A percentile compares a stretch with the other conserved stretches of the same genome.
phyloP scores from a whole-genome alignment of 306 rosid species.

The Rosa multiflora region DNA sequence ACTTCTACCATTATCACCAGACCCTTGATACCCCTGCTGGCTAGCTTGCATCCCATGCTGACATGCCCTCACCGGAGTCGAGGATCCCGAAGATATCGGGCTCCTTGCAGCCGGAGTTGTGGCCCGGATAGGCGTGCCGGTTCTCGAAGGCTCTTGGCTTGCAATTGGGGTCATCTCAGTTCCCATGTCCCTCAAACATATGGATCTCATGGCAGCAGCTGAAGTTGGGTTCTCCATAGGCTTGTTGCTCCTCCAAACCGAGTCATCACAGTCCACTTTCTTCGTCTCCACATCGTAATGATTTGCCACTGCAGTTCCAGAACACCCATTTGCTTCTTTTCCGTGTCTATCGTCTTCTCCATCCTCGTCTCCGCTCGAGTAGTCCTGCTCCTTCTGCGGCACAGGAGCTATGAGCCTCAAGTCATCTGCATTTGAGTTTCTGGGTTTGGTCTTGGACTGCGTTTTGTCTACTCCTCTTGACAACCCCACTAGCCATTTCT shows the following conservation, averaged over 20 bases:
- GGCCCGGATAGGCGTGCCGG: conserved; percentile 82
- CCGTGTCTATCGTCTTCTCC: conserved; percentile 35
- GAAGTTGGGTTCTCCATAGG: conserved; percentile 34
- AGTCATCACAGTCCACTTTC: conserved; percentile 70
- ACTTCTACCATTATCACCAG: conserved; percentile 22
- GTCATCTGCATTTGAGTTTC: conserved; percentile 95
- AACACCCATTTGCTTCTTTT: conserved; percentile 17
- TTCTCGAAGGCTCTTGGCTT: conserved; percentile 92
- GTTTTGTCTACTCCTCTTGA: conserved; percentile 79
- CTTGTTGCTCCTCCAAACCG: conserved; percentile 68
- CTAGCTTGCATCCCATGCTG: conserved; percentile 44
- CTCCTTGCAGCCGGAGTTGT: conserved; percentile 71
- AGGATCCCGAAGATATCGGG: conserved; percentile 71
- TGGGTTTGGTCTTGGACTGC: conserved; percentile 66
- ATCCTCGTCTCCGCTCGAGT: conserved; percentile 43
- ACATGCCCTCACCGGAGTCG: conserved; percentile 57
- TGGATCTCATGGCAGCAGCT: conserved; percentile 47
- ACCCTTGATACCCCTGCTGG: conserved; percentile 41
- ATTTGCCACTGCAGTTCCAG: conserved; percentile 22
- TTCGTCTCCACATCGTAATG: conserved; percentile 61
- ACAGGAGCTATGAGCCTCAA: conserved; percentile 86
- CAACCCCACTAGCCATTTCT: conserved; percentile 90
- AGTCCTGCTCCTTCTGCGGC: conserved; percentile 78
- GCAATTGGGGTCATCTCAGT: conserved; percentile 99
- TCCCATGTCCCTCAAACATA: conserved; percentile 95